Base-by-base conservation (phyloP, 495 filamentous ascomycete genomes). In the Penicillium flavigenum region DNA sequence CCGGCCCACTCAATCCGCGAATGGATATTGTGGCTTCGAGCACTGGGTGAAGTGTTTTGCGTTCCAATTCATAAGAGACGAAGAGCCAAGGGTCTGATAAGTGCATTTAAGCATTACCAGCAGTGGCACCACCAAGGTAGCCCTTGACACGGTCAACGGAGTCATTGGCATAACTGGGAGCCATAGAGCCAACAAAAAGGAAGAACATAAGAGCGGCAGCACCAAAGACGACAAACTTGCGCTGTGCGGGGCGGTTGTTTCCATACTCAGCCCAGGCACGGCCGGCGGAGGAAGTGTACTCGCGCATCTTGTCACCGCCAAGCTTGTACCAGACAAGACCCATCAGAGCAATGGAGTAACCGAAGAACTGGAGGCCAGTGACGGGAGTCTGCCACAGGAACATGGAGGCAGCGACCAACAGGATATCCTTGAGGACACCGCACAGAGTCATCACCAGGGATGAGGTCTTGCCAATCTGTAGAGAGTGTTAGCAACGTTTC, bases 371-470 rank as follows among this genome's bases (percentile, higher is more conserved):
- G 48, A 93, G 84, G 47, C 72, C 71, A 20, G 89, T 83, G 65
- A 98, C 87, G 22, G 86, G 85, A 59, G 91, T 94, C 56, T 86
- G 79, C 88, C 90, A 96, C 72, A 98, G 87, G 59, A 89, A 67
- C 83, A 97, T 94, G 54, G 91, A 96, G 51, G 90, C 89, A 52
- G 79, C 76, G 47, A 98, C 92, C 29, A 98, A 88, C 58, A 98
- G 85, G 63, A 98, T 93, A 80, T 98, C 94, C 82, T 98, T 98
- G 68, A 98, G 86, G 57, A 98, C 92, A 78, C 94, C 94, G 75
- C 91, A 98, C 49, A 98, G 88, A 39, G 94, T 98, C 72, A 97
- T 90, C 68, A 97, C 91, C 43, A 98, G 84, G 48, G 91, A 93
- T 0, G 93, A 97, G 22, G 94, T 98, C 79, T 91, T 93, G 76